Percentiles rank a stretch among this genome's conserved stretches.
These are phyloP conservation scores for Coriolopsis trogii DNA, from an alignment of 1,284 basidiomycete species.

Conservation along the genomic window DNA sequence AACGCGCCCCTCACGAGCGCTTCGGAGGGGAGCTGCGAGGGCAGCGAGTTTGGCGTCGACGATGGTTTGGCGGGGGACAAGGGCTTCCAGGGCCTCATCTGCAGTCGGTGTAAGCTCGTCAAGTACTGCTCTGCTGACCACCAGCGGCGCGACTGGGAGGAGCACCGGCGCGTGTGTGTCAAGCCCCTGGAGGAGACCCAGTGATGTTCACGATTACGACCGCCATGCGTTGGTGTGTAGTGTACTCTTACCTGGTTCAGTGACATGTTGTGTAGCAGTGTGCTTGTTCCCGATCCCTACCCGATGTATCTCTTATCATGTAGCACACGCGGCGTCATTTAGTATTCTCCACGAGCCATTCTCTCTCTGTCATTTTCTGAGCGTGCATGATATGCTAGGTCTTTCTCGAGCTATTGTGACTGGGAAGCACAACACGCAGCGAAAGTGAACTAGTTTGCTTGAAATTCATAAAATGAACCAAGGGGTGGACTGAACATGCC, in stretches of 20 bases:
- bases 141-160: constrained; percentile 73
- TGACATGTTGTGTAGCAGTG: background rate
- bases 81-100: constrained; percentile 50
- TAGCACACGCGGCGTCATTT: constrained; percentile 7
- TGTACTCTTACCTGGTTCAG: background rate
- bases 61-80: constrained; percentile 12
- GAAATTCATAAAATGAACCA: too few relatives aligned
- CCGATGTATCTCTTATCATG: constrained; percentile 12
- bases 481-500: too few relatives aligned
- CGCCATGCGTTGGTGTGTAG: background rate
- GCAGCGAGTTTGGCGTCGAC: constrained; percentile 43
- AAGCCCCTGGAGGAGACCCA: constrained; percentile 36
- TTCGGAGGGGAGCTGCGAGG: constrained; percentile 39
- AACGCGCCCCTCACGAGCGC: constrained; percentile 30
- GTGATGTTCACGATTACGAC: background rate
- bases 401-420: too few relatives aligned
- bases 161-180: constrained; percentile 67
- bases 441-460: too few relatives aligned
- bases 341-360: too few relatives aligned
- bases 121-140: constrained; percentile 74
- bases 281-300: background rate
- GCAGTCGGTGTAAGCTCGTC: constrained; percentile 75
- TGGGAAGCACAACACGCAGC: too few relatives aligned
- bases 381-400: background rate
- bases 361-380: too few relatives aligned